phyloP scores from a whole-genome alignment of 2,329 filamentous ascomycete species.

The Aspergillus fumigatiaffinis region DNA sequence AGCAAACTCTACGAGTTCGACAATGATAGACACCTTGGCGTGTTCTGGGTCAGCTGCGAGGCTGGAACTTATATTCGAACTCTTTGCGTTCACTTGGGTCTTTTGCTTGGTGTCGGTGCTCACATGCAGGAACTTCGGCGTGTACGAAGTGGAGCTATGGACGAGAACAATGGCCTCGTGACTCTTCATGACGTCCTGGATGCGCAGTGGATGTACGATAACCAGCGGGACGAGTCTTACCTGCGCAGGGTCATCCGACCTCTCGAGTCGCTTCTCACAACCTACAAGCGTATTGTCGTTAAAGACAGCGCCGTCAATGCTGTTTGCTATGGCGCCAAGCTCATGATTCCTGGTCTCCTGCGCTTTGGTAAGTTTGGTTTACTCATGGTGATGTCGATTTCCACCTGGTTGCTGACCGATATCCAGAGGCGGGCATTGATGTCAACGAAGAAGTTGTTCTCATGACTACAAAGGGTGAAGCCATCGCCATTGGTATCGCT shows the following conservation, averaged over 20 bases:
- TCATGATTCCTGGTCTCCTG: conserved; percentile 95
- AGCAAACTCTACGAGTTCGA: conserved; percentile 97
- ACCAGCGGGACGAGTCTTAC: conserved; percentile 90
- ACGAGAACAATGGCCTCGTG: conserved; percentile 82
- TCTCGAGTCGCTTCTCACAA: conserved; percentile 83
- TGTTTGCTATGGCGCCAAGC: conserved; percentile 96
- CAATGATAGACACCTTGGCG: conserved; percentile 93
- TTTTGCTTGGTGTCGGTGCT: conserved; percentile 75
- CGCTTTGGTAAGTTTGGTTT: conserved; percentile 66
- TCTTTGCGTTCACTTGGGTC: conserved; percentile 87
- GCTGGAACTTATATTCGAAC: conserved; percentile 98
- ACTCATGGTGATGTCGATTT: neutral
- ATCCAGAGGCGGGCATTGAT: conserved; percentile 78
- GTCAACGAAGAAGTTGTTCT: conserved; percentile 94
- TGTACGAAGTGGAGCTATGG: conserved; percentile 92
- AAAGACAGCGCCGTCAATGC: conserved; percentile 97
- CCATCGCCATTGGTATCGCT: conserved; percentile 91
- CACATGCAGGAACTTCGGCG: conserved; percentile 98
- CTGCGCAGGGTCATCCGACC: conserved; percentile 87
- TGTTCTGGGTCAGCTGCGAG: conserved; percentile 99
- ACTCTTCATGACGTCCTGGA: conserved; percentile 94
- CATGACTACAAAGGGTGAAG: conserved; percentile 99
- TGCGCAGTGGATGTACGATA: conserved; percentile 94
- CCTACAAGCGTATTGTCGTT: conserved; percentile 95
- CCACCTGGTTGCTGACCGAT: conserved; percentile 10